Conservation (phyloP, 352 stramenopile genomes). For the Peronosclerospora sorghi region DNA sequence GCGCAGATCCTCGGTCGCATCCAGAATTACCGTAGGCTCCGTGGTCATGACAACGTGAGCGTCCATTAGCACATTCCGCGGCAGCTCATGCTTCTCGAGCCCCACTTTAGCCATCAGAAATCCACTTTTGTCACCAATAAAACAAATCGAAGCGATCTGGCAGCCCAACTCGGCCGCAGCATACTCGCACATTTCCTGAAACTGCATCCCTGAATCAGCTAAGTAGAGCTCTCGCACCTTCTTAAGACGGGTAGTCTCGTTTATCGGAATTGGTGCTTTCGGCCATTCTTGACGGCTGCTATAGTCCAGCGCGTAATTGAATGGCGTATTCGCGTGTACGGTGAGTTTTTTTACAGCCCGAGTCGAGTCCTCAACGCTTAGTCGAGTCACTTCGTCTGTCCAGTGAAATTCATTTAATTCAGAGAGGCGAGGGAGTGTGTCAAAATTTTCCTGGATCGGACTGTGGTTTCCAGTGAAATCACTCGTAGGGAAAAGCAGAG, state of each 20-base stretch:
- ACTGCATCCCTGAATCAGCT: no score
- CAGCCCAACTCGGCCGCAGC: no score
- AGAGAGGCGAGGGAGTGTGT: constrained; percentile 25
- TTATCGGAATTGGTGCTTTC: no score
- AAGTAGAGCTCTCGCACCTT: no score
- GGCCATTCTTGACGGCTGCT: no score
- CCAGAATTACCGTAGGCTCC: no score
- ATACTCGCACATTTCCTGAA: no score
- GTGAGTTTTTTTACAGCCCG: constrained; percentile 52
- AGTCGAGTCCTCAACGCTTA: constrained; percentile 43
- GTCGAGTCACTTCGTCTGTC: constrained; percentile 18
- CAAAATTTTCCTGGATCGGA: constrained; percentile 7
- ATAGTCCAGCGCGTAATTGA: no score
- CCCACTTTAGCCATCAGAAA: constrained; percentile 78
- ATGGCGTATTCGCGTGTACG: constrained; percentile 57
- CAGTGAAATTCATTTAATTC: constrained; percentile 40
- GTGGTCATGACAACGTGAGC: no score
- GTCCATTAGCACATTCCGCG: no score
- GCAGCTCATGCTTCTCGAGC: constrained; percentile 64
- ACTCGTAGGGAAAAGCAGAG: constrained; percentile 14
- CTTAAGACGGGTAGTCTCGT: constrained; percentile 52
- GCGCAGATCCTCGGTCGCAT: no score
- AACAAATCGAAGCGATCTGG: no score
- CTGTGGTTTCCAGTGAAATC: constrained; percentile 38
- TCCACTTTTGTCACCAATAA: constrained; percentile 77